A percentile compares a stretch with the other conserved stretches of the same genome.
Evolutionary conservation across 2,329 filamentous ascomycete species (phyloP).

Genomic region (Cladosporium phlei): DNA sequence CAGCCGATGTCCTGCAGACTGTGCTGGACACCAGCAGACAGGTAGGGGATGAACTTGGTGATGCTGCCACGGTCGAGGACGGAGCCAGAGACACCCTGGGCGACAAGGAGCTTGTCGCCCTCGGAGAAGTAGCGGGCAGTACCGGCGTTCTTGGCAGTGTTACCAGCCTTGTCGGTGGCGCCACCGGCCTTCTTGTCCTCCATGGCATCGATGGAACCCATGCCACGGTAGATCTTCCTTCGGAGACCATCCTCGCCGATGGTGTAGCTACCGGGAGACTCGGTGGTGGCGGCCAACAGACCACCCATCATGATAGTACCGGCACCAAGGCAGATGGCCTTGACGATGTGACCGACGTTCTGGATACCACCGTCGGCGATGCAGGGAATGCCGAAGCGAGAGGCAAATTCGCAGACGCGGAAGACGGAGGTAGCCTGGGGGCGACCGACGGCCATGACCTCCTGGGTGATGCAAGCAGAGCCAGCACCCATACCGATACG

Average conservation of each 20-base stretch:
- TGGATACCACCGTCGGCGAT: slow-evolving; percentile 98
- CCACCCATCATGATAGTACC: slow-evolving; percentile 99
- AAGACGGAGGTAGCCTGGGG: slow-evolving; percentile 92
- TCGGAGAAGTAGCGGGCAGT: slow-evolving; percentile 98
- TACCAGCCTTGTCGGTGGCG: slow-evolving; percentile 66
- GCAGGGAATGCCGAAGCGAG: slow-evolving; percentile 90
- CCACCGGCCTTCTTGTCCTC: slow-evolving; percentile 95
- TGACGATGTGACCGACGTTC: slow-evolving; percentile 98
- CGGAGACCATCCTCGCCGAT: slow-evolving; percentile 95
- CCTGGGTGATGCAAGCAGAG: slow-evolving; percentile 97
- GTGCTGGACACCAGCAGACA: slow-evolving; percentile 93
- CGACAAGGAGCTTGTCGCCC: slow-evolving; percentile 88
- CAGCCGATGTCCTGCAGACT: slow-evolving; percentile 93
- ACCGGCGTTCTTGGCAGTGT: slow-evolving; percentile 95
- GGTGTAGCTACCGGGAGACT: slow-evolving; percentile 95
- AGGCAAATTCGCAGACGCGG: slow-evolving; percentile 83
- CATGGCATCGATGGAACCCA: slow-evolving; percentile 99
- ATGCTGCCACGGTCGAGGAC: slow-evolving; percentile 80
- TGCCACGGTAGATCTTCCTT: slow-evolving; percentile 97
- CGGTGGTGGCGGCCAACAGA: slow-evolving; percentile 91
- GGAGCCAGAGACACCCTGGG: slow-evolving; percentile 88
- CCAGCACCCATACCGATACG: slow-evolving; percentile 99
- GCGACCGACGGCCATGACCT: slow-evolving; percentile 98
- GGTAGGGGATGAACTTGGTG: slow-evolving; percentile 92
- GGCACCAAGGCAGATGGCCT: slow-evolving; percentile 90